phyloP scores from a whole-genome alignment of 2,329 filamentous ascomycete species.

The Metarhizium rileyi region DNA sequence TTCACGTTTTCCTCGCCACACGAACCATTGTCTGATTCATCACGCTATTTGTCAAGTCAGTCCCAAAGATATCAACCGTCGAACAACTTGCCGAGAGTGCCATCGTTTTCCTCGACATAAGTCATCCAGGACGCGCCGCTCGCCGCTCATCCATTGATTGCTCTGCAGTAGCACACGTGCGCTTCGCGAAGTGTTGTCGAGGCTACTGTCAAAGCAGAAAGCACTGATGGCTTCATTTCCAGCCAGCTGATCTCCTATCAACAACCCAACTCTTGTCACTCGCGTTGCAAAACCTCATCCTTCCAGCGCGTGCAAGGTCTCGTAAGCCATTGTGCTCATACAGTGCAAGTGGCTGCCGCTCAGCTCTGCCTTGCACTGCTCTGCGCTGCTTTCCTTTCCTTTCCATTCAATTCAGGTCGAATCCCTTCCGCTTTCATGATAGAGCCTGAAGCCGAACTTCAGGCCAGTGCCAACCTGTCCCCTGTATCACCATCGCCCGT shows the following conservation, averaged over 20 bases:
- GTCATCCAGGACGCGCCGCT: neutral
- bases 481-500: conserved; percentile 41
- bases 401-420: conserved; percentile 5
- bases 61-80: neutral
- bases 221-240: neutral
- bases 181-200: neutral
- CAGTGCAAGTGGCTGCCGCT: neutral
- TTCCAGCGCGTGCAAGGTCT: neutral
- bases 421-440: conserved; percentile 29
- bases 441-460: conserved; percentile 34
- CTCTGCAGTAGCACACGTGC: neutral
- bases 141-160: neutral
- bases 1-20: conserved; percentile 2
- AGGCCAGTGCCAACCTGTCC: conserved; percentile 43
- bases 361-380: conserved; percentile 8
- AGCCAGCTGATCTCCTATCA: neutral
- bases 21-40: neutral
- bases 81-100: neutral
- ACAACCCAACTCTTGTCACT: neutral
- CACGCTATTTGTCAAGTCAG: neutral
- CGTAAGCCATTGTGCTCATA: neutral
- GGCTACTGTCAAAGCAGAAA: neutral
- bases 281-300: neutral
- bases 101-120: neutral
- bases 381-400: conserved; percentile 4